Evolutionary conservation across 1,139 yeast genomes (phyloP).

Genomic region (Scheffersomyces segobiensis): DNA sequence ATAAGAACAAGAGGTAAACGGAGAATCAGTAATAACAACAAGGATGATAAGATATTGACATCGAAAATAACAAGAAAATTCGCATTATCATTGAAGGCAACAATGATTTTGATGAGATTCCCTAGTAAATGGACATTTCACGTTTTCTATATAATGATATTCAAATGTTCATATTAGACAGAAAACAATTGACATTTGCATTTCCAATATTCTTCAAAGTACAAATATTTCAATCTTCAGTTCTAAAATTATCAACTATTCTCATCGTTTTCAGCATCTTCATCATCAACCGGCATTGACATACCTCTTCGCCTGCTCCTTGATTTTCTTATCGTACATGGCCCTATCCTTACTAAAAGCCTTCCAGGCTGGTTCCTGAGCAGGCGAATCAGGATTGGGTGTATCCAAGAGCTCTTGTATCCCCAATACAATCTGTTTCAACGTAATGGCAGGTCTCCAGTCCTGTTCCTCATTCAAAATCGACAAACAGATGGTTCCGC

Average conservation of each 20-base stretch:
- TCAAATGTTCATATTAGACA: too few relatives aligned
- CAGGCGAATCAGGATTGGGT: constrained; percentile 96
- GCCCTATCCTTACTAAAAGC: constrained; percentile 70
- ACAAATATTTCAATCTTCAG: too few relatives aligned
- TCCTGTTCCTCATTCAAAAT: constrained; percentile 94
- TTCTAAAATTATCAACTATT: not conserved
- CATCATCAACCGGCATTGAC: constrained; percentile 26
- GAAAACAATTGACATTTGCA: not conserved
- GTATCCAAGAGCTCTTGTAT: constrained; percentile 86
- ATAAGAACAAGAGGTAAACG: not conserved
- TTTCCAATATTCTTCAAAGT: too few relatives aligned
- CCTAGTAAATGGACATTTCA: not conserved
- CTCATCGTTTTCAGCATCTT: not conserved
- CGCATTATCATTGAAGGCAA: not conserved
- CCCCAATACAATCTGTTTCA: constrained; percentile 88
- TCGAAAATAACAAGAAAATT: not conserved
- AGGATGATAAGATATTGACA: too few relatives aligned
- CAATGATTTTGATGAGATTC: not conserved
- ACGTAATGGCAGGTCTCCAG: constrained; percentile 96
- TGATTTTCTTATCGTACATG: constrained; percentile 73
- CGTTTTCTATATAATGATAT: not conserved
- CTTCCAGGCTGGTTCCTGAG: constrained; percentile 95
- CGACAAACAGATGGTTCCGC: constrained; percentile 92
- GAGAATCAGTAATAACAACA: not conserved
- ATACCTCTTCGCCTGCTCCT: constrained; percentile 79